These are phyloP conservation scores for Chaetomium strumarium DNA, from an alignment of 2,329 filamentous ascomycete species.

Conservation along the genomic window DNA sequence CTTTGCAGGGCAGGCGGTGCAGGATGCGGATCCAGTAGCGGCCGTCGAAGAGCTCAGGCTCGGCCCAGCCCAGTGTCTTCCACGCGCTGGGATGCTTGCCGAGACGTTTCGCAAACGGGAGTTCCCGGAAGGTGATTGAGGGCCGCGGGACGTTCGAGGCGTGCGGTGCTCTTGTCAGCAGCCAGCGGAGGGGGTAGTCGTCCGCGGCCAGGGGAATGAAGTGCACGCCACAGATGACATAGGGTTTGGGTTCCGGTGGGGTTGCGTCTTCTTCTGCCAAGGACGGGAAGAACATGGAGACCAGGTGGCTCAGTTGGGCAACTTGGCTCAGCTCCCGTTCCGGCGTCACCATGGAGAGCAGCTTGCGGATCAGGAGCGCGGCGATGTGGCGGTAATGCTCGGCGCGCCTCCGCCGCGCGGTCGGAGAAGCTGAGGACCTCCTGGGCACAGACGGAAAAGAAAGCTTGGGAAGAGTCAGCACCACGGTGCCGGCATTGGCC, in stretches of 20 bases:
- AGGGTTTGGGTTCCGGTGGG: slow-evolving; percentile 28
- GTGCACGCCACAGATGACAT: slow-evolving; percentile 43
- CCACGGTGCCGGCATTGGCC: slow-evolving; percentile 42
- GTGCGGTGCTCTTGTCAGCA: slow-evolving; percentile 43
- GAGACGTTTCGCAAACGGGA: slow-evolving; percentile 13
- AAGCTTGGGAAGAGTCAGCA: slow-evolving; percentile 41
- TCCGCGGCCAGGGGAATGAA: slow-evolving; percentile 35
- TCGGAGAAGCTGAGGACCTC: slow-evolving; percentile 18
- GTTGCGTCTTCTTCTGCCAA: slow-evolving; percentile 28
- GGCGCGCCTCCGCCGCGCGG: slow-evolving; percentile 27
- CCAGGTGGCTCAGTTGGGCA: slow-evolving; percentile 38
- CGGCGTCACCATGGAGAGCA: slow-evolving; percentile 47
- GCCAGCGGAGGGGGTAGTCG: slow-evolving; percentile 33
- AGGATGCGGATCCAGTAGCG: slow-evolving; percentile 55
- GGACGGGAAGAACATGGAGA: slow-evolving; percentile 45
- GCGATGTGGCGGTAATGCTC: slow-evolving; percentile 40
- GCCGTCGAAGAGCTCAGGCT: slow-evolving; percentile 49
- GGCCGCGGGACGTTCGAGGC: slow-evolving; percentile 34
- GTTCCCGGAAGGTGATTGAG: slow-evolving; percentile 17
- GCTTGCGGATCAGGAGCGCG: slow-evolving; percentile 40
- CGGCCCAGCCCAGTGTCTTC: slow-evolving; percentile 28
- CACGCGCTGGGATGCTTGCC: slow-evolving; percentile 14
- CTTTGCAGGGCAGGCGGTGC: slow-evolving; percentile 36
- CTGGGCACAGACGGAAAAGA: slow-evolving; percentile 18
- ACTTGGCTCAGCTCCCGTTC: slow-evolving; percentile 39